Evolutionary conservation across 768 basidiomycete species (phyloP).

Genomic region (Lactifluus volemus): DNA sequence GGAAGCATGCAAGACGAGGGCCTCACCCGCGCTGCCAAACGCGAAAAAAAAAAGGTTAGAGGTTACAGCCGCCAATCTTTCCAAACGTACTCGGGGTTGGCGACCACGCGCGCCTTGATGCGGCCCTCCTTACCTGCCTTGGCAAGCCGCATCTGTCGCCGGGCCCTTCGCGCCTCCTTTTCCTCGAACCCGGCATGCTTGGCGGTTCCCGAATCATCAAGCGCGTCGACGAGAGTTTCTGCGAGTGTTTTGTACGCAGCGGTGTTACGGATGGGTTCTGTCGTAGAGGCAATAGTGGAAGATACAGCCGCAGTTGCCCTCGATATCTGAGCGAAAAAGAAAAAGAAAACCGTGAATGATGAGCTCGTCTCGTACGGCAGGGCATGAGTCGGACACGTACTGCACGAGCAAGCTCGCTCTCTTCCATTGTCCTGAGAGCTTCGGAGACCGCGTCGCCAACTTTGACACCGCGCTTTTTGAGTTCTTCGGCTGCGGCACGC

Average conservation of each 20-base stretch:
- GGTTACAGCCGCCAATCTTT: not conserved
- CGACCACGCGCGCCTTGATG: slow-evolving; percentile 48
- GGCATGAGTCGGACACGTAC: slow-evolving; percentile 33
- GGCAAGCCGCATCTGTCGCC: slow-evolving; percentile 70
- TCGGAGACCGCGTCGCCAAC: slow-evolving; percentile 91
- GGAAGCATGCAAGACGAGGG: slow-evolving; percentile 77
- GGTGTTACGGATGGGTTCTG: slow-evolving; percentile 96
- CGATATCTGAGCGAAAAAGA: slow-evolving; percentile 51
- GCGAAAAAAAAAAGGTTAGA: not conserved
- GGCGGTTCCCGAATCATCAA: slow-evolving; percentile 89
- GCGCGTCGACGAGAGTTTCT: slow-evolving; percentile 82
- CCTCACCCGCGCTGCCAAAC: slow-evolving; percentile 64
- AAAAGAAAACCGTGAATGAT: not conserved
- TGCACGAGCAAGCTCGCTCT: slow-evolving; percentile 84
- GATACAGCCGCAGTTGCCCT: slow-evolving; percentile 81
- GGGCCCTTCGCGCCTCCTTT: slow-evolving; percentile 76
- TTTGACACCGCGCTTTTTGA: slow-evolving; percentile 82
- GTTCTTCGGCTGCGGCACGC: slow-evolving; percentile 87
- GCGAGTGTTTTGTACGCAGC: slow-evolving; percentile 88
- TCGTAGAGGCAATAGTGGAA: slow-evolving; percentile 75
- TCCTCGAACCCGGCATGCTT: slow-evolving; percentile 96
- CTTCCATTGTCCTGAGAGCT: slow-evolving; percentile 88
- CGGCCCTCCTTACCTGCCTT: slow-evolving; percentile 75
- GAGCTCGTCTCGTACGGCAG: not conserved
- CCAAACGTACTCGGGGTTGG: slow-evolving; percentile 68